Base-by-base conservation (phyloP, 495 filamentous ascomycete species). In the Penicillium soppii region DNA sequence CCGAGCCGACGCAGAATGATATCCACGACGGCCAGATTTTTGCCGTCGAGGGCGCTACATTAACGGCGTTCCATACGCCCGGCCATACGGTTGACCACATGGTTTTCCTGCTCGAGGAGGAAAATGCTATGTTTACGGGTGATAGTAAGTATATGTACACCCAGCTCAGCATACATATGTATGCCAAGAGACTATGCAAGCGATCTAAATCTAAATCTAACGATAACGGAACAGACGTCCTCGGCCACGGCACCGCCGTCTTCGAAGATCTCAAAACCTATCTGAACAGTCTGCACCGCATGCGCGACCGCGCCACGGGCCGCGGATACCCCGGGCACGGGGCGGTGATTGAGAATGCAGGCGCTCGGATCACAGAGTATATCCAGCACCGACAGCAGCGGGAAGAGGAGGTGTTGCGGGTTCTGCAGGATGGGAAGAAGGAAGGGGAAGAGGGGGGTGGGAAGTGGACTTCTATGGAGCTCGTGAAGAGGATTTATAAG, bases 271-370 rank as follows among this genome's bases (percentile, higher is more conserved):
- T 96, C 2, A 68, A 66, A 5, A 70, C 70, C 4, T 98, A 97
- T 62, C 70, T 97, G 50, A 55, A 59, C n/a, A 90, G 83, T 42
- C 67, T 98, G 12, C 72, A 84, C 44, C 75, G 74, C 48, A 95
- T 97, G 90, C 70, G 76, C 39, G 59, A 67, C 15, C 68, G 82
- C 16, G 87, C 47, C 36, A 39, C 60, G 2, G 88, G 88, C 1
- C 76, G 82, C n/a, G 91, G 82, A 4, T 97, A 96, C 63, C 94
- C 94, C 1, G 94, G 87, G 1, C 94, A 98, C 61, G 94, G 94
- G 1, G 75, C 80, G 12, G 83, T 92, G 10, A 68, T 97, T 10
- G 76, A 82, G 33, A 82, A 89, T 40, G 86, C 83, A 0, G 73
- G 65, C 32, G 68, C 62, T 15, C 91, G 81, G 57, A 82, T 96